These are phyloP conservation scores for Lasiodiplodia gonubiensis DNA, from an alignment of 2,329 filamentous ascomycete genomes.

Conservation along the genomic window DNA sequence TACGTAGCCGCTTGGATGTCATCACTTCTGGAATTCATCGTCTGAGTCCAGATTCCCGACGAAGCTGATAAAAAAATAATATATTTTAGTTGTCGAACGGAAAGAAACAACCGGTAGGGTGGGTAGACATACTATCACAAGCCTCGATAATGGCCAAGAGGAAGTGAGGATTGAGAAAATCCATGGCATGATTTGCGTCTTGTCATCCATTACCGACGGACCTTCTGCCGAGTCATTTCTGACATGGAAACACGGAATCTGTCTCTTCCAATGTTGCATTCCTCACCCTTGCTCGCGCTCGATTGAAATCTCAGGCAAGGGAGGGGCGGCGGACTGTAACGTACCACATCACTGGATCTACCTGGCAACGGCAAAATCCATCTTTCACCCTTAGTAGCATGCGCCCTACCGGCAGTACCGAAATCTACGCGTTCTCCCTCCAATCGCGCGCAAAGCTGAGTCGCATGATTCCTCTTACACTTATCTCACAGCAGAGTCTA, in stretches of 20 bases:
- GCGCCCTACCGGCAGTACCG: background rate
- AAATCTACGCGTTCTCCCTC: background rate
- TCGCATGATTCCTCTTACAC: background rate
- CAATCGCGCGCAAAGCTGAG: background rate
- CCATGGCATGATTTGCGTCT: too few species aligned
- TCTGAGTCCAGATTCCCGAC: too few species aligned
- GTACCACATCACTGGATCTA: background rate
- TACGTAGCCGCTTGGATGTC: too few species aligned
- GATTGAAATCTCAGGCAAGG: background rate
- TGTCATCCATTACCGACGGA: too few species aligned
- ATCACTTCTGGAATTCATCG: too few species aligned
- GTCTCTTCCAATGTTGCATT: slow-evolving; percentile 1
- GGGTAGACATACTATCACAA: too few species aligned
- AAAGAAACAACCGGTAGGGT: too few species aligned
- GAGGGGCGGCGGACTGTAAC: background rate
- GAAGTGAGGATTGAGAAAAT: too few species aligned
- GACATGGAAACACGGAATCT: background rate
- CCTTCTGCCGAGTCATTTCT: background rate
- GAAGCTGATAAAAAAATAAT: too few species aligned
- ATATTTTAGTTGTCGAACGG: too few species aligned
- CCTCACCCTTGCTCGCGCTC: slow-evolving; percentile 17
- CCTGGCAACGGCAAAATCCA: slow-evolving; percentile 2
- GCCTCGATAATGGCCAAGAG: too few species aligned
- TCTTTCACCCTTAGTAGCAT: background rate
- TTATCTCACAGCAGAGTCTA: too few species aligned